These are phyloP conservation scores for Ceratocystis cubensis DNA, from an alignment of 2,329 filamentous ascomycete species.

Conservation along the genomic window DNA sequence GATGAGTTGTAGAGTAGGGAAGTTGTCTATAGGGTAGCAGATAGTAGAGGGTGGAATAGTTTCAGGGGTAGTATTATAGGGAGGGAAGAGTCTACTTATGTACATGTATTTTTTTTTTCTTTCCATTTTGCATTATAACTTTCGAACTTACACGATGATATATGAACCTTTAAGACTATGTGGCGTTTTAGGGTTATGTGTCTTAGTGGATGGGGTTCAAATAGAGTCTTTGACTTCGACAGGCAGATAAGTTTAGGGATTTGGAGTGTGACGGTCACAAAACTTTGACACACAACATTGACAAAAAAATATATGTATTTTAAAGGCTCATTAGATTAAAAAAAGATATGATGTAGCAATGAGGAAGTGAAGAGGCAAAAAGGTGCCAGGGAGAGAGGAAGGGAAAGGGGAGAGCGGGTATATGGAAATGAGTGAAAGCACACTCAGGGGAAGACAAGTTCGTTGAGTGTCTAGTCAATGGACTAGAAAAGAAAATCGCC, in stretches of 20 bases:
- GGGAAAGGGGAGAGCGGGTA: background rate
- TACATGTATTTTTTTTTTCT: background rate
- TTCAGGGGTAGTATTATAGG: too few species aligned
- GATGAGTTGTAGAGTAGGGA: slow-evolving; percentile 23
- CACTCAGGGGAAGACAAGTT: too few species aligned
- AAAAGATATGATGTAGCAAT: background rate
- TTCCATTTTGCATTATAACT: background rate
- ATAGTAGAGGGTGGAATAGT: too few species aligned
- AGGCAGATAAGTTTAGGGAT: background rate
- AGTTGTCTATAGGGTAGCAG: too few species aligned
- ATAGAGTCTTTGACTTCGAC: background rate
- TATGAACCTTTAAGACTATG: background rate
- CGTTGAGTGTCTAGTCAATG: too few species aligned
- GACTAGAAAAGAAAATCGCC: too few species aligned
- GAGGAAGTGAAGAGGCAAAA: slow-evolving; percentile 1
- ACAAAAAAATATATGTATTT: background rate
- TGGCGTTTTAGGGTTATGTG: background rate
- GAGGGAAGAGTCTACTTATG: background rate
- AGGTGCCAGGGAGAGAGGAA: background rate
- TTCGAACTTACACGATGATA: background rate
- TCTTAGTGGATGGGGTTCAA: background rate
- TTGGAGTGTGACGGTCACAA: too few species aligned
- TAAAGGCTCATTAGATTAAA: slow-evolving; percentile 5
- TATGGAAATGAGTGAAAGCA: background rate
- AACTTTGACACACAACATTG: background rate